Evolutionary conservation across 2,329 filamentous ascomycete species (phyloP).

Genomic region (Fusarium musae): DNA sequence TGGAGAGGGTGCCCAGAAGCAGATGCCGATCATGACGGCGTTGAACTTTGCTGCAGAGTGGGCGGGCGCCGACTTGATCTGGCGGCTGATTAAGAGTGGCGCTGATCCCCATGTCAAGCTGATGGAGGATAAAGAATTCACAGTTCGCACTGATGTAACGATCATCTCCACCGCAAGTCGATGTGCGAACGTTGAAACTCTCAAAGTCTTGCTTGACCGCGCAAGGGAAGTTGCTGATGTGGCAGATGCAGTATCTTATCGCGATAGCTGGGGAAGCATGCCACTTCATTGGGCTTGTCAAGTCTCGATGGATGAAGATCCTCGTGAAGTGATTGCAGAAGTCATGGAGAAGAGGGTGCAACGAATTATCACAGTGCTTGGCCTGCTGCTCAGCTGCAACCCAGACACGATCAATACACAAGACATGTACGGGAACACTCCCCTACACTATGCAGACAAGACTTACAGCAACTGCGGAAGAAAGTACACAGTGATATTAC

Average conservation of each 20-base stretch:
- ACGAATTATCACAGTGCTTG: fast-evolving
- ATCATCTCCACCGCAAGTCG: not conserved
- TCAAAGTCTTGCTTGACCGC: not conserved
- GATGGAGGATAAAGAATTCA: not conserved
- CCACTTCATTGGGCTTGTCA: not conserved
- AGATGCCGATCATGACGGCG: fast-evolving
- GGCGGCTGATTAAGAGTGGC: fast-evolving
- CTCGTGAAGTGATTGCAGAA: fast-evolving
- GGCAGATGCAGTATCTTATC: not conserved
- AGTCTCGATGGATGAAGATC: not conserved
- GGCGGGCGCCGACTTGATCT: not conserved
- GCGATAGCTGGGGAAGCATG: not conserved
- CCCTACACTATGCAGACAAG: not conserved
- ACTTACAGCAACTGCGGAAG: too few relatives aligned
- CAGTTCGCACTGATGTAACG: not conserved
- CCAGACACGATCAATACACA: not conserved
- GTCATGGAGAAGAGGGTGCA: fast-evolving
- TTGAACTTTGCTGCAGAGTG: not conserved
- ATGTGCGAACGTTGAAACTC: not conserved
- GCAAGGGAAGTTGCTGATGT: fast-evolving
- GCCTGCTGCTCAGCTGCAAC: fast-evolving
- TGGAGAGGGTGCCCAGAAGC: fast-evolving
- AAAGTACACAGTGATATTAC: too few relatives aligned
- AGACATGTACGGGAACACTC: too few relatives aligned
- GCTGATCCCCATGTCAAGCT: not conserved